A percentile compares a stretch with the other conserved stretches of the same genome.
Evolutionary conservation across 2,329 filamentous ascomycete species (phyloP).

Genomic region (Hypoxylon sp.): DNA sequence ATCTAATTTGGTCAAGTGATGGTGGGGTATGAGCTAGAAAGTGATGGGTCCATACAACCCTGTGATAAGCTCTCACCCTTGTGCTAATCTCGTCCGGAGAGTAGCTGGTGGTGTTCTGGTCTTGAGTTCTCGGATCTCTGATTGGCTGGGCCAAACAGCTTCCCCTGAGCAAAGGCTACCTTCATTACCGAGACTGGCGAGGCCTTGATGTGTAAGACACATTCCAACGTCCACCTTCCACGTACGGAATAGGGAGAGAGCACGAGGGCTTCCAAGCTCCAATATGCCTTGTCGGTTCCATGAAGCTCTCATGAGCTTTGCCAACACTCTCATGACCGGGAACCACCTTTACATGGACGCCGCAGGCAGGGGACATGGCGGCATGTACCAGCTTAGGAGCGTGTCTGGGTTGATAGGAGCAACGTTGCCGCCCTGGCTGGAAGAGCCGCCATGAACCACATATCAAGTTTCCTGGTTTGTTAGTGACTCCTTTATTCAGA

Average conservation of each 20-base stretch:
- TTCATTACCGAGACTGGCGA: constrained; percentile 46
- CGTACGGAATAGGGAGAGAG: constrained; percentile 47
- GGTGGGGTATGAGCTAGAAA: constrained; percentile 50
- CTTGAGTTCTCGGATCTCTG: constrained; percentile 32
- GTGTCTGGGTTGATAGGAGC: constrained; percentile 39
- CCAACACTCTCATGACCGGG: constrained; percentile 34
- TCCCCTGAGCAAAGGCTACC: constrained; percentile 49
- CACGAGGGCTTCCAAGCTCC: constrained; percentile 44
- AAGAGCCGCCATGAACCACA: constrained; percentile 33
- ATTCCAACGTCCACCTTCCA: constrained; percentile 50
- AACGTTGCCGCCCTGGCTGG: constrained; percentile 51
- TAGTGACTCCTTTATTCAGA: constrained; percentile 29
- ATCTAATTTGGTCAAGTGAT: constrained; percentile 51
- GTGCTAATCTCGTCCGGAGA: constrained; percentile 39
- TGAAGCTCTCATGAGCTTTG: constrained; percentile 44
- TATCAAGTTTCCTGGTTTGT: constrained; percentile 29
- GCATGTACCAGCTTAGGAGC: constrained; percentile 31
- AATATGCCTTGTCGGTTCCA: constrained; percentile 27
- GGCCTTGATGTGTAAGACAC: constrained; percentile 47
- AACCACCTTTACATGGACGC: constrained; percentile 36
- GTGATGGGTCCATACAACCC: constrained; percentile 50
- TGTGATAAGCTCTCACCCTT: constrained; percentile 45
- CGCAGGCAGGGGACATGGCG: constrained; percentile 29
- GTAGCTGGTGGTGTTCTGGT: constrained; percentile 38
- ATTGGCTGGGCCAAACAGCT: constrained; percentile 46